A percentile compares a stretch with the other conserved stretches of the same genome.
phyloP scores from a whole-genome alignment of 2,329 filamentous ascomycete species.

The Phaeomoniella chlamydospora region DNA sequence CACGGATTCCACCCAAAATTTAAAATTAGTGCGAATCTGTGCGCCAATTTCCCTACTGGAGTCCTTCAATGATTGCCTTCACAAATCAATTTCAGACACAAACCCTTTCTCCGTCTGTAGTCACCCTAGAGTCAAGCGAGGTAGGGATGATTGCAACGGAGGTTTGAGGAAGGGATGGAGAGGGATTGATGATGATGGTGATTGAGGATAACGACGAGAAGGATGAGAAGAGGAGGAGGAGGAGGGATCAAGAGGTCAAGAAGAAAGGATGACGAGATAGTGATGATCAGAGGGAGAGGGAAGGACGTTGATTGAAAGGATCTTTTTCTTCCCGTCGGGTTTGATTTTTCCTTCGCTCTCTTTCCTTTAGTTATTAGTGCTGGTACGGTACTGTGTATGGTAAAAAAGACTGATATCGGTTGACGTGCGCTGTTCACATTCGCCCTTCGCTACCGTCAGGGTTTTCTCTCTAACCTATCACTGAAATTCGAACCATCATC shows the following conservation, averaged over 20 bases:
- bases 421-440: no score
- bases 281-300: conserved; percentile 1
- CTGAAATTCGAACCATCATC: no score
- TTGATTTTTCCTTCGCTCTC: no score
- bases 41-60: background rate
- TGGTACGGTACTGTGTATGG: no score
- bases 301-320: no score
- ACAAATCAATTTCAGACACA: conserved; percentile 5
- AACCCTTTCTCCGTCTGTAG: no score
- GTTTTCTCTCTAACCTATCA: no score
- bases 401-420: no score
- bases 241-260: conserved; percentile 3
- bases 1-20: background rate
- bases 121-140: no score
- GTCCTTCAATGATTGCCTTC: conserved; percentile 7
- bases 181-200: background rate
- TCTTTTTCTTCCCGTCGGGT: no score
- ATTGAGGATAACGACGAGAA: conserved; percentile 3
- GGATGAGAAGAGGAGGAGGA: conserved; percentile 2
- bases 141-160: conserved; percentile 2
- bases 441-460: no score
- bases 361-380: no score
- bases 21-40: background rate
- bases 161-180: conserved; percentile 2
- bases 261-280: conserved; percentile 1